These are phyloP conservation scores for Rhodotorula taiwanensis DNA, from an alignment of 768 basidiomycete species.

Conservation along the genomic window DNA sequence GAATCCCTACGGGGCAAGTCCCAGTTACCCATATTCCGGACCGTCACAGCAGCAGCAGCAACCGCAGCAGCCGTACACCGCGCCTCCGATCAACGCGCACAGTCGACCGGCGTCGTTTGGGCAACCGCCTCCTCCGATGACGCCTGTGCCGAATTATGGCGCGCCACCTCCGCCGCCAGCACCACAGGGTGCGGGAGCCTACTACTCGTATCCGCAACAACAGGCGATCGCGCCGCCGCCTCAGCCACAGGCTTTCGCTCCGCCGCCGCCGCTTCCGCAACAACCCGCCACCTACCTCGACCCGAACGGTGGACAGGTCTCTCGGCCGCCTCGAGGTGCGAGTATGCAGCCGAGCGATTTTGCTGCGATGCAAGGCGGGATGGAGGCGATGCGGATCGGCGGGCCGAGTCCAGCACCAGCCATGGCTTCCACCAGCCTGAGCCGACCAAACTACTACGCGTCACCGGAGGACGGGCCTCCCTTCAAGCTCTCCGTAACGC, in stretches of 20 bases:
- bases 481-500: constrained; percentile 29
- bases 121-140: background rate
- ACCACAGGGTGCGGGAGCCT: too few relatives aligned
- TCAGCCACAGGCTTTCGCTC: background rate
- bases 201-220: constrained; percentile 10
- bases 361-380: constrained; percentile 13
- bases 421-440: background rate
- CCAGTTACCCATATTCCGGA: too few relatives aligned
- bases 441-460: constrained; percentile 22
- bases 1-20: constrained; percentile 9
- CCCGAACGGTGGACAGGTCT: background rate
- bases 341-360: constrained; percentile 31
- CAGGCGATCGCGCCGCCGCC: background rate
- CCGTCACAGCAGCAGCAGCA: too few relatives aligned
- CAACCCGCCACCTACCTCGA: background rate
- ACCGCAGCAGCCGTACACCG: too few relatives aligned
- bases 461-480: constrained; percentile 33
- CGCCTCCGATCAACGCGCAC: constrained; percentile 4
- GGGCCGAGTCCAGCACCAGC: background rate
- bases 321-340: constrained; percentile 11
- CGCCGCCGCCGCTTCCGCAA: background rate
- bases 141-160: background rate
- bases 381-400: constrained; percentile 16
- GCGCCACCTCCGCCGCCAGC: constrained; percentile 3
- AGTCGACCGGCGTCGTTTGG: constrained; percentile 20